Conservation (phyloP, 2,329 filamentous ascomycete genomes). For the Phialophora verrucosa region DNA sequence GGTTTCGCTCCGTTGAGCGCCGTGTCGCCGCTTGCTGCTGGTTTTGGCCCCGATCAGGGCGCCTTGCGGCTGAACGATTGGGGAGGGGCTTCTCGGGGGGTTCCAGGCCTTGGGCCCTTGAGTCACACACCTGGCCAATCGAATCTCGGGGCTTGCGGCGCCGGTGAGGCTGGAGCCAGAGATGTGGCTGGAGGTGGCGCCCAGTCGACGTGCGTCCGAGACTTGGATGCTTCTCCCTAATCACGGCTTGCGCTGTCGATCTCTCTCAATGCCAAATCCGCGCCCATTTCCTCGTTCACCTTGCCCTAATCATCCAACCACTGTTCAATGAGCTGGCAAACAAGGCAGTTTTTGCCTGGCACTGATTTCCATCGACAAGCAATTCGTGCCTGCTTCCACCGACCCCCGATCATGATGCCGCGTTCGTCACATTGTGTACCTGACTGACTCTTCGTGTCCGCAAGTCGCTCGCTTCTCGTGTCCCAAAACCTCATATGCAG, state of each 20-base stretch:
- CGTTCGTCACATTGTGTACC: neutral
- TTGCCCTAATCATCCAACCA: slow-evolving; percentile 18
- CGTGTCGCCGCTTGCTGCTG: neutral
- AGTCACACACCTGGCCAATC: neutral
- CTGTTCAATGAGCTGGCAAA: slow-evolving; percentile 1
- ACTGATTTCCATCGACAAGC: neutral
- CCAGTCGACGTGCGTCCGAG: neutral
- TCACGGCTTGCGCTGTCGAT: neutral
- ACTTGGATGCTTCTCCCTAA: neutral
- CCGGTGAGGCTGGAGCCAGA: neutral
- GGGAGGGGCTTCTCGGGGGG: neutral
- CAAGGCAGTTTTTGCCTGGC: slow-evolving; percentile 10
- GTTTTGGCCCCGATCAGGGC: slow-evolving; percentile 19
- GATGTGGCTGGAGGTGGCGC: neutral
- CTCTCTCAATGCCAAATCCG: neutral
- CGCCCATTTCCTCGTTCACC: slow-evolving; percentile 8
- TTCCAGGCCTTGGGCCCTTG: neutral
- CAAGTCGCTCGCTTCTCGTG: neutral
- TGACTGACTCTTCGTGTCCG: neutral
- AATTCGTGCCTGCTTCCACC: neutral
- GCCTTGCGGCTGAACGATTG: slow-evolving; percentile 23
- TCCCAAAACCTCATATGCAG: slow-evolving; percentile 19
- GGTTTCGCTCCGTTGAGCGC: neutral
- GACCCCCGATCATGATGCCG: slow-evolving; percentile 3
- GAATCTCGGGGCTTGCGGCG: neutral